Percentiles rank a stretch among this genome's conserved stretches.
phyloP scores from a whole-genome alignment of 805 yeast genomes.

The Kuraishia piskuri region DNA sequence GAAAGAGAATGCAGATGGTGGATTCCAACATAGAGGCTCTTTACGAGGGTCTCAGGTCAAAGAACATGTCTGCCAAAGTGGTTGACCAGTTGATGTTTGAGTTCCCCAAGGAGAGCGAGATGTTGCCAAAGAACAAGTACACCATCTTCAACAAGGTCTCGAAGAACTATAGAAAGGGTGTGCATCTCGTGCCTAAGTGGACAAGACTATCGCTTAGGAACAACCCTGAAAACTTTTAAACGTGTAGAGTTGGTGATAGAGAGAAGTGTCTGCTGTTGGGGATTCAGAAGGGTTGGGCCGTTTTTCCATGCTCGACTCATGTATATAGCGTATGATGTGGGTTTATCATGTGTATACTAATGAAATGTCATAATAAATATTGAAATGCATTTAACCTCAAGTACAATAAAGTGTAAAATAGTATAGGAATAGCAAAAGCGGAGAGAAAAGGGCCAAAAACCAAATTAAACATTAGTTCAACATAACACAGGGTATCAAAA shows the following conservation, averaged over 20 bases:
- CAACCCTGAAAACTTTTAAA: slow-evolving; percentile 63
- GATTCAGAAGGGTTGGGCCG: background rate
- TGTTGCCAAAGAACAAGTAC: slow-evolving; percentile 79
- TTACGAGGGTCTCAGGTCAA: slow-evolving; percentile 34
- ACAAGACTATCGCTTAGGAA: slow-evolving; percentile 75
- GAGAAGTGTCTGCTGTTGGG: background rate
- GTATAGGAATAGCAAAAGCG: background rate
- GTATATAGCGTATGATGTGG: background rate
- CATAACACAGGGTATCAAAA: background rate
- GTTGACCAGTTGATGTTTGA: slow-evolving; percentile 28
- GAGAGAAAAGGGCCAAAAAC: background rate
- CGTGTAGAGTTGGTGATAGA: background rate
- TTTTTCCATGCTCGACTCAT: background rate
- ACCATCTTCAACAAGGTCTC: slow-evolving; percentile 72
- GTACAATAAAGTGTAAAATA: too few relatives aligned
- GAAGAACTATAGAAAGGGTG: slow-evolving; percentile 77
- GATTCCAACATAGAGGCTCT: slow-evolving; percentile 70
- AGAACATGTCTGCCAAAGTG: slow-evolving; percentile 23
- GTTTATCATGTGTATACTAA: background rate
- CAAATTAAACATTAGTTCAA: background rate
- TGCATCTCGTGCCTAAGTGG: slow-evolving; percentile 88
- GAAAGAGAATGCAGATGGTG: slow-evolving; percentile 74
- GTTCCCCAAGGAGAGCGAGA: slow-evolving; percentile 74
- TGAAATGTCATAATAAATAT: background rate
- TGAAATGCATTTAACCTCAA: background rate